Percentiles rank a stretch among this genome's conserved stretches.
Conservation (phyloP, 2,329 filamentous ascomycete species). For the Sporothrix humicola region DNA sequence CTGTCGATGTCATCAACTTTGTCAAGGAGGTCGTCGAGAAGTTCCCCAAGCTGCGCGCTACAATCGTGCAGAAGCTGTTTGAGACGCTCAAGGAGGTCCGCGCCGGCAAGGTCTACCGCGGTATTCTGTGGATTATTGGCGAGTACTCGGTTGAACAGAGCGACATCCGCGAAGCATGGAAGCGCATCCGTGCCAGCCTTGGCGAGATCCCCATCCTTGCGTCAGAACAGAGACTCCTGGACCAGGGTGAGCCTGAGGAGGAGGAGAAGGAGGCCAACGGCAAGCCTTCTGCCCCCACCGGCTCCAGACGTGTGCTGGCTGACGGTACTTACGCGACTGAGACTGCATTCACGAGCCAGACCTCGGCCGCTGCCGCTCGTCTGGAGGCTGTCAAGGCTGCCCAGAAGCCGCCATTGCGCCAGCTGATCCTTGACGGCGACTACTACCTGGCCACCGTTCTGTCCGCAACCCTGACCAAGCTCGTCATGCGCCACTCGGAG, state of each 20-base stretch:
- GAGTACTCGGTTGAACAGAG: conserved; percentile 94
- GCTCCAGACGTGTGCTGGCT: conserved; percentile 88
- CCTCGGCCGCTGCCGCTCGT: conserved; percentile 79
- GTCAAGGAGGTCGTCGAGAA: conserved; percentile 99
- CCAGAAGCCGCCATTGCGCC: conserved; percentile 91
- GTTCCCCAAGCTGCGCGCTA: conserved; percentile 85
- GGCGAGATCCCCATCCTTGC: conserved; percentile 97
- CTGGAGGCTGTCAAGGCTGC: conserved; percentile 96
- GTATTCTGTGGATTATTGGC: conserved; percentile 95
- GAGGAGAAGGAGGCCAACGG: conserved; percentile 64
- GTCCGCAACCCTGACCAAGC: conserved; percentile 93
- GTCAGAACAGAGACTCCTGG: conserved; percentile 88
- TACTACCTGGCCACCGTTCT: conserved; percentile 95
- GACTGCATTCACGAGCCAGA: conserved; percentile 91
- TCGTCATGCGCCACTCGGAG: conserved; percentile 96
- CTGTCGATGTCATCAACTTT: conserved; percentile 96
- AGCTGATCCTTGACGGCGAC: conserved; percentile 94
- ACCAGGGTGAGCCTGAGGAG: conserved; percentile 76
- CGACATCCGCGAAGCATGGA: conserved; percentile 96
- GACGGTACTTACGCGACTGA: conserved; percentile 98
- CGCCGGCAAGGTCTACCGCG: conserved; percentile 95
- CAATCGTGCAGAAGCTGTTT: conserved; percentile 87
- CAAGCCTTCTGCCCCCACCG: conserved; percentile 76
- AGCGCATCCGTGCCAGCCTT: conserved; percentile 87
- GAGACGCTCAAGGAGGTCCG: conserved; percentile 91